These are phyloP conservation scores for Takashimella koratensis DNA, from an alignment of 1,284 basidiomycete genomes.

Conservation along the genomic window DNA sequence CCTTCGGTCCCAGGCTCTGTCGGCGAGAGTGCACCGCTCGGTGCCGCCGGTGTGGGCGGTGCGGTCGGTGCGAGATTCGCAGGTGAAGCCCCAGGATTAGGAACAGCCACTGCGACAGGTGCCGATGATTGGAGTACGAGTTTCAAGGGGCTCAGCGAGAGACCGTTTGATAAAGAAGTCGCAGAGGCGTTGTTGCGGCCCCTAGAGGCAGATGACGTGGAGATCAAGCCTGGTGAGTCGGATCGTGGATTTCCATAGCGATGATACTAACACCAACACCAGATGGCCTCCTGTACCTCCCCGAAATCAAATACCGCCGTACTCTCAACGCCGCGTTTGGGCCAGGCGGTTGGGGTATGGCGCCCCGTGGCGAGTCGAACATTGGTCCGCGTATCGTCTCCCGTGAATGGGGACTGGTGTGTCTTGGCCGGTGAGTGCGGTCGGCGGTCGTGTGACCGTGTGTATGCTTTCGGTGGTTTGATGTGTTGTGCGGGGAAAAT, in stretches of 20 bases:
- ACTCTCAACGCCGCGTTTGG: constrained; percentile 92
- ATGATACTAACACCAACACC: constrained; percentile 3
- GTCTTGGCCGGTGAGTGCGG: constrained; percentile 72
- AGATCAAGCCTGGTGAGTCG: constrained; percentile 17
- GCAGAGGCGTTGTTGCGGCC: constrained; percentile 71
- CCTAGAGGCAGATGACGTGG: constrained; percentile 55
- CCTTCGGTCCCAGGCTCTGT: constrained; percentile 1
- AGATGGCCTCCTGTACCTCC: constrained; percentile 94
- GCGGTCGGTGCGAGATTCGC: constrained; percentile 1
- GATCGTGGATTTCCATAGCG: neutral
- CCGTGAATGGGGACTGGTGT: constrained; percentile 91
- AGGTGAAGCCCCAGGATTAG: constrained; percentile 4
- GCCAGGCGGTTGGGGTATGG: constrained; percentile 95
- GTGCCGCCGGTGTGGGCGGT: no score
- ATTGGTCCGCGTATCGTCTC: constrained; percentile 86
- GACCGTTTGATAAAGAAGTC: constrained; percentile 74
- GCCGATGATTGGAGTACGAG: constrained; percentile 76
- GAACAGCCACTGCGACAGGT: constrained; percentile 9
- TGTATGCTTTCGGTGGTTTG: neutral
- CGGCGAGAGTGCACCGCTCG: no score
- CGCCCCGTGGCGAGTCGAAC: constrained; percentile 86
- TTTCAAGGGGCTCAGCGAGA: constrained; percentile 73
- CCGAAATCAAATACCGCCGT: constrained; percentile 97
- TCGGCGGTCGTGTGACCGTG: neutral
- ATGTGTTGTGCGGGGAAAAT: no score